Base-by-base conservation (phyloP, 129 eudicot species). In the Calendula officinalis region DNA sequence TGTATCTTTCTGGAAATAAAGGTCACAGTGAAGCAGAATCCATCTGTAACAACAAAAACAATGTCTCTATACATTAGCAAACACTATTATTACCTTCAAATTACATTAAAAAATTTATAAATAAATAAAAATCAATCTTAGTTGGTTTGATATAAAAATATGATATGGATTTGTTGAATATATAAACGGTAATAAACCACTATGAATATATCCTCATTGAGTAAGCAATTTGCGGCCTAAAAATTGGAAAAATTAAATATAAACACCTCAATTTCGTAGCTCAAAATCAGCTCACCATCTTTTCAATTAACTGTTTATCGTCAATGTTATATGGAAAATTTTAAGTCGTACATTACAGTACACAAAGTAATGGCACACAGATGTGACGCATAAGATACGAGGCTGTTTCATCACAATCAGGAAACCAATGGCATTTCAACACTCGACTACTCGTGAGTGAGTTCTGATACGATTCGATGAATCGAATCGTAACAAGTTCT, bases 11-110 rank as follows among this genome's bases (percentile, higher is more conserved):
- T 39, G 42, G 37, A 70, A 56, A 66, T 9, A n/a, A 65, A 61
- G 16, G 45, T 36, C 64, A 66, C 9, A 16, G n/a, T 74, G 51
- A 74, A 51, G 62, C 64, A 53, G 16, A 53, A 48, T 64, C 59
- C 70, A 75, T 71, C 84, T 80, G 64, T 72, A 45, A 39, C 12
- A 36, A 37, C 60, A 69, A 16, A 38, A 65, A 13, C 55, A 74
- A 48, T 46, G 44, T 27, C 39, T 49, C n/a, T 43, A 42, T 1
- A 49, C 52, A 51, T 50, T 43, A 38, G 33, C 43, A 64, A 13
- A 35, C 60, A 36, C 5, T 14, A 30, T 16, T 51, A n/a, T 3
- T 50, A 13, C 3, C 6, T 16, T 49, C 9, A 13, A 0, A 1
- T 5, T 13, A n/a, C 15, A 39, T 42, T 15, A 67, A 51, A 4